phyloP scores from a whole-genome alignment of 768 basidiomycete species.

The Mycena galericulata region DNA sequence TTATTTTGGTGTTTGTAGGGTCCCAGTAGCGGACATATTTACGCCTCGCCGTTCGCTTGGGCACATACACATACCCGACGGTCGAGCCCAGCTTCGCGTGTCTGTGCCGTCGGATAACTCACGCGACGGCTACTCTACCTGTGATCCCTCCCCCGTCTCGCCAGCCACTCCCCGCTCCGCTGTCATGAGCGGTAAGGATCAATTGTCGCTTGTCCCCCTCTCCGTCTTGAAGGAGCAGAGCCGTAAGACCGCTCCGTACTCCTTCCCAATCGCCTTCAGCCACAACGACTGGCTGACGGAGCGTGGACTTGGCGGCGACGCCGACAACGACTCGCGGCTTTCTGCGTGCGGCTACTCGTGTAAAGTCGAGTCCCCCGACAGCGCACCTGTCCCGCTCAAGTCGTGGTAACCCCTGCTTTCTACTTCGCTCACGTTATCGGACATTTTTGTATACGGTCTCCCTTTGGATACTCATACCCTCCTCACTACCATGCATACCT shows the following conservation, averaged over 20 bases:
- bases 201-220: slow-evolving; percentile 33
- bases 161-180: slow-evolving; percentile 67
- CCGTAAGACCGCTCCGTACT: slow-evolving; percentile 7
- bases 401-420: slow-evolving; percentile 15
- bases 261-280: slow-evolving; percentile 15
- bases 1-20: slow-evolving; percentile 18
- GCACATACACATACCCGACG: slow-evolving; percentile 12
- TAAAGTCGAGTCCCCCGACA: not conserved
- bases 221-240: slow-evolving; percentile 34
- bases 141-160: slow-evolving; percentile 65
- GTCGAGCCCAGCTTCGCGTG: slow-evolving; percentile 19
- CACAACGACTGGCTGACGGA: slow-evolving; percentile 22
- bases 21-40: slow-evolving; percentile 29
- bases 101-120: slow-evolving; percentile 46
- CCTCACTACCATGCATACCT: slow-evolving; percentile 17
- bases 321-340: not conserved
- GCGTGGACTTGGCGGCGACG: not conserved
- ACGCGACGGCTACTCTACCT: slow-evolving; percentile 59
- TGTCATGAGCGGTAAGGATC: slow-evolving; percentile 33
- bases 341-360: slow-evolving; percentile 23
- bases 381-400: not conserved
- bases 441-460: not conserved
- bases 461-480: not conserved
- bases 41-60: slow-evolving; percentile 42
- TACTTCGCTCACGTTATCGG: not conserved